Evolutionary conservation across 1,284 basidiomycete species (phyloP).

Genomic region (Sanghuangporus weigelae): DNA sequence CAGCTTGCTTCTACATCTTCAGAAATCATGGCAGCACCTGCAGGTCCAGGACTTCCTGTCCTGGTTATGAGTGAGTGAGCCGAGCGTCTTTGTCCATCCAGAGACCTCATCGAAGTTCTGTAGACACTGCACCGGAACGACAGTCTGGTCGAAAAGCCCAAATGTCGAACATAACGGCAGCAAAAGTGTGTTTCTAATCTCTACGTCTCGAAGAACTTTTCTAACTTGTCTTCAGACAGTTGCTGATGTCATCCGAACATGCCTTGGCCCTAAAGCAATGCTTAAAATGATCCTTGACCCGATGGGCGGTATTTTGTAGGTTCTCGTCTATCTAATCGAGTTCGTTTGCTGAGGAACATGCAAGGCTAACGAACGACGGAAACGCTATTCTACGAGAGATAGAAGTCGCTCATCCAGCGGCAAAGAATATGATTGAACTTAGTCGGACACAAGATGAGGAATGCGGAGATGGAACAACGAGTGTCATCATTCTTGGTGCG

Average conservation of each 20-base stretch:
- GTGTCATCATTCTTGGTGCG: slow-evolving; percentile 93
- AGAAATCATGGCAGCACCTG: neutral
- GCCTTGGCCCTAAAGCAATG: slow-evolving; percentile 97
- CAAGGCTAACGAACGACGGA: slow-evolving; percentile 92
- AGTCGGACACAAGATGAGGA: slow-evolving; percentile 98
- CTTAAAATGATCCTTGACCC: slow-evolving; percentile 99
- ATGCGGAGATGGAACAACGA: slow-evolving; percentile 96
- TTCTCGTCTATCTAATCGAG: slow-evolving; percentile 18
- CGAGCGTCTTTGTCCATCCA: neutral
- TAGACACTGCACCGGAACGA: slow-evolving; percentile 90
- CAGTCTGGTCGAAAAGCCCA: slow-evolving; percentile 95
- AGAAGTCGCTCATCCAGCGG: slow-evolving; percentile 96
- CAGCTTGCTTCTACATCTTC: neutral
- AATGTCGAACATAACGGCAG: slow-evolving; percentile 95
- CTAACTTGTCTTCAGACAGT: slow-evolving; percentile 64
- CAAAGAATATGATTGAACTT: slow-evolving; percentile 99
- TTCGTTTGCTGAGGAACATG: neutral
- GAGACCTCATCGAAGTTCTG: neutral
- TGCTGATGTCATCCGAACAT: slow-evolving; percentile 97
- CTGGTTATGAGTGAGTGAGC: slow-evolving; percentile 40
- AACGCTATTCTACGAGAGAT: slow-evolving; percentile 97
- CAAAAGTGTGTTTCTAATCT: slow-evolving; percentile 60
- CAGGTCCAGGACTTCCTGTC: slow-evolving; percentile 28
- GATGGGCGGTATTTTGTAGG: slow-evolving; percentile 93
- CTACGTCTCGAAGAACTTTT: slow-evolving; percentile 4